These are phyloP conservation scores for Macadamia integrifolia DNA, from an alignment of 164 flowering plant genomes.

Conservation along the genomic window DNA sequence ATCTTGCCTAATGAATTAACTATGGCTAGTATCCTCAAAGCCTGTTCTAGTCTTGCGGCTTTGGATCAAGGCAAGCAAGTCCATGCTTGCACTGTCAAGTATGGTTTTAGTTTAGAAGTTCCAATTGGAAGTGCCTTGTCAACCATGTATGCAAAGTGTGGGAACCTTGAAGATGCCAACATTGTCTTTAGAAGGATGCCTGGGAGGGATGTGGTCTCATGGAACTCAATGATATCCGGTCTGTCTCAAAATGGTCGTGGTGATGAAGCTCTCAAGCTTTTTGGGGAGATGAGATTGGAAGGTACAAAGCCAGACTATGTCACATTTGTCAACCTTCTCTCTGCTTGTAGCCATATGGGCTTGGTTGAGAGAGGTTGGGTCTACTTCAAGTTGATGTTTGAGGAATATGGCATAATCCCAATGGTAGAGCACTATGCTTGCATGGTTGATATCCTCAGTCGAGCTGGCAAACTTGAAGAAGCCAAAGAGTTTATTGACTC, in stretches of 20 bases:
- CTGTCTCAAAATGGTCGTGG: constrained; percentile 76
- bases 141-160: constrained; percentile 82
- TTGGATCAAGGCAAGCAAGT: constrained; percentile 81
- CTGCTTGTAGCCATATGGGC: constrained; percentile 88
- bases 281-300: constrained; percentile 57
- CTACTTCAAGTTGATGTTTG: constrained; percentile 54
- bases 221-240: constrained; percentile 90
- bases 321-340: constrained; percentile 71
- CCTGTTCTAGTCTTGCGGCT: constrained; percentile 72
- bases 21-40: constrained; percentile 71
- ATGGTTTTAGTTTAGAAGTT: constrained; percentile 56
- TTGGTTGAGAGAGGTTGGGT: constrained; percentile 58
- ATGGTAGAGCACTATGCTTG: constrained; percentile 76
- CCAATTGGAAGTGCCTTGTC: constrained; percentile 76
- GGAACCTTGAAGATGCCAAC: constrained; percentile 55
- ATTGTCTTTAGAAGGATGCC: constrained; percentile 55
- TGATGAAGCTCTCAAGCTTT: constrained; percentile 52
- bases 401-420: constrained; percentile 44
- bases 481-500: constrained; percentile 77
- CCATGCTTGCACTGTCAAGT: constrained; percentile 58
- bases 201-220: constrained; percentile 53
- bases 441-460: constrained; percentile 78
- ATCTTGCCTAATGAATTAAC: constrained; percentile 71
- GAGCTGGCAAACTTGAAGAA: constrained; percentile 62
- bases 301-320: constrained; percentile 62